Evolutionary conservation across 208 protist genomes (phyloP), one percentile per base, ranked within the genome.

Genomic region (Eutreptiella sp.): DNA sequence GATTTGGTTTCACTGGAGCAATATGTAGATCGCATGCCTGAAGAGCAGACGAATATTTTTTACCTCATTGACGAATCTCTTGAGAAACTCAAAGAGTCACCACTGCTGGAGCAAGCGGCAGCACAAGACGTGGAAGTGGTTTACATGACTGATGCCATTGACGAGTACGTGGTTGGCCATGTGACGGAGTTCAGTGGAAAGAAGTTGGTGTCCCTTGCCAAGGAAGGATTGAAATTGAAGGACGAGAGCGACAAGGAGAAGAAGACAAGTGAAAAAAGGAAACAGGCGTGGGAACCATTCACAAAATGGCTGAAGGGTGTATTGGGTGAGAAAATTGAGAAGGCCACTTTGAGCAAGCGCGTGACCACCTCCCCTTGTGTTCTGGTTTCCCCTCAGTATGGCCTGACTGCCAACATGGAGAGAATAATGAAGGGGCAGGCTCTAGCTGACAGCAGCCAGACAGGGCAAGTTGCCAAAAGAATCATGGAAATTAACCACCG

Each of bases 401-500:
- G 96, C 45, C 76, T 93, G 63, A 92, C 92, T n/a, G 94, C 94
- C 29, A 96, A 93, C 43, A 92, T 99, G 86, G 85, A 91, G 39
- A 87, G 89, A 59, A 90, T 99, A 57, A 87, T 99, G 59, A 93
- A 93, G 46, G 79, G 81, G 14, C 97, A 99, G 79, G 82, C 89
- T 3, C 69, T 93, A 34, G 66, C 76, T 46, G 60, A 73, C 32
- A 27, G n/a, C n/a, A 53, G 73, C 16, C 48, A 42, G 27, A 75
- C 80, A 28, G 39, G 33, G 1, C 38, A 70, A n/a, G 73, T 69
- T 23, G 77, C 82, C 24, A 79, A 90, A 65, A 88, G 86, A 46
- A 94, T 91, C 33, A 66, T 99, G 38, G 96, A 99, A 80, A 75
- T 99, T 66, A 99, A 99, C 85, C 87, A 96, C 47, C 75, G 81